Conservation (phyloP, 257 asterid species). For the Haberlea rhodopensis region DNA sequence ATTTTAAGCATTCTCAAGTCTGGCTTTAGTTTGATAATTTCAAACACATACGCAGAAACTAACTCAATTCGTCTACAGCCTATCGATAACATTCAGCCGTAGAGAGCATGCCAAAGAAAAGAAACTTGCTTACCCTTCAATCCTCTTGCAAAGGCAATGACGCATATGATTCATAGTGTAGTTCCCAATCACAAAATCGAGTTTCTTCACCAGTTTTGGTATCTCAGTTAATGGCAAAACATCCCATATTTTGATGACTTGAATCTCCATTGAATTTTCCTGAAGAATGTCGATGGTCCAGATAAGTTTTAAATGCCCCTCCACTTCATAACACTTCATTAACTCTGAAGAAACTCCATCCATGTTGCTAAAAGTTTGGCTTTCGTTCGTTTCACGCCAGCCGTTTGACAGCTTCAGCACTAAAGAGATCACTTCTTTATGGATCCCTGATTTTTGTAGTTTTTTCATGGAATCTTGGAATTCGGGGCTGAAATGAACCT, state of each 20-base stretch:
- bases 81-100: too few species aligned
- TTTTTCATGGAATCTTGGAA: slow-evolving; percentile 43
- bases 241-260: slow-evolving; percentile 48
- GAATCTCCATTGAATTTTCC: slow-evolving; percentile 26
- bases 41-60: too few species aligned
- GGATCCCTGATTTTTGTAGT: slow-evolving; percentile 25
- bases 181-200: slow-evolving; percentile 24
- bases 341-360: slow-evolving; percentile 26
- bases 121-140: slow-evolving; percentile 30
- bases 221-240: slow-evolving; percentile 34
- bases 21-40: too few species aligned
- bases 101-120: too few species aligned
- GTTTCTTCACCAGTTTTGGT: slow-evolving; percentile 21
- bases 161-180: slow-evolving; percentile 29
- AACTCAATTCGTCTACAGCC: too few species aligned
- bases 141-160: slow-evolving; percentile 27
- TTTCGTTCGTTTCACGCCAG: slow-evolving; percentile 36
- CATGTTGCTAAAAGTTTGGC: neutral
- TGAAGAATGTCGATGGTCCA: slow-evolving; percentile 49
- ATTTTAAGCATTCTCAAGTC: too few species aligned
- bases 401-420: slow-evolving; percentile 53
- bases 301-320: slow-evolving; percentile 34
- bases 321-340: slow-evolving; percentile 37
- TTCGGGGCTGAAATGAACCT: slow-evolving; percentile 40
- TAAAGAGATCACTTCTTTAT: slow-evolving; percentile 35